Conservation (phyloP, 352 stramenopile species). For the Pythium aquatile region DNA sequence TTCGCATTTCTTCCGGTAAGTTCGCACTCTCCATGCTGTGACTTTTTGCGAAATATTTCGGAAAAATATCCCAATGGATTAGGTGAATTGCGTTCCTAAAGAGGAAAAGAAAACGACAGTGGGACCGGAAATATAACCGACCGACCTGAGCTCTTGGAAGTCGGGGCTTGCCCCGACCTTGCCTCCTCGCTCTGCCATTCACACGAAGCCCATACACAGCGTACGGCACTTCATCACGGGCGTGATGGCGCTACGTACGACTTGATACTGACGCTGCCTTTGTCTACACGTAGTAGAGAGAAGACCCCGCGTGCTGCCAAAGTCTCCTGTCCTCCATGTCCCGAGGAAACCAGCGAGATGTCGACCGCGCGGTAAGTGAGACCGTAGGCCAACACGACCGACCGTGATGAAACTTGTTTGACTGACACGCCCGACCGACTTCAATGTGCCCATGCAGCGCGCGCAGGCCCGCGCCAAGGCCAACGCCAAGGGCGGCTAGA, state of each 20-base stretch:
- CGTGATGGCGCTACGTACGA: not conserved
- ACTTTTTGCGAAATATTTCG: not conserved
- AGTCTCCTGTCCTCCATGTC: constrained; percentile 36
- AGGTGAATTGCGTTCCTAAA: not conserved
- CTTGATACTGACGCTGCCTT: not conserved
- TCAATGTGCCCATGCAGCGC: constrained; percentile 25
- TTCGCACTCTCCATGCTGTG: not conserved
- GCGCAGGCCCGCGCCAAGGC: constrained; percentile 63
- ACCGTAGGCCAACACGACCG: not conserved
- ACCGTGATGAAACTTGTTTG: not conserved
- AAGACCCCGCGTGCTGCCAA: not conserved
- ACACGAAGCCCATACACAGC: not conserved
- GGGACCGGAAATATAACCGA: not conserved
- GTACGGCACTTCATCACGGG: not conserved
- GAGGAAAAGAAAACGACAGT: not conserved
- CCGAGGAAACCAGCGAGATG: constrained; percentile 75
- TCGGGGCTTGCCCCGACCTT: not conserved
- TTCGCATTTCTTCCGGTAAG: not conserved
- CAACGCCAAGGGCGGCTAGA: constrained; percentile 15
- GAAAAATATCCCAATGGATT: not conserved
- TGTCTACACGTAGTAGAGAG: not conserved
- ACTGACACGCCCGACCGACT: not conserved
- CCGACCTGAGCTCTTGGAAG: not conserved
- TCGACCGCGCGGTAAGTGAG: constrained; percentile 60
- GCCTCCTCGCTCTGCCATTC: not conserved